Evolutionary conservation across 148 eudicot genomes (phyloP).

Genomic region (Rhododendron ferrugineum): DNA sequence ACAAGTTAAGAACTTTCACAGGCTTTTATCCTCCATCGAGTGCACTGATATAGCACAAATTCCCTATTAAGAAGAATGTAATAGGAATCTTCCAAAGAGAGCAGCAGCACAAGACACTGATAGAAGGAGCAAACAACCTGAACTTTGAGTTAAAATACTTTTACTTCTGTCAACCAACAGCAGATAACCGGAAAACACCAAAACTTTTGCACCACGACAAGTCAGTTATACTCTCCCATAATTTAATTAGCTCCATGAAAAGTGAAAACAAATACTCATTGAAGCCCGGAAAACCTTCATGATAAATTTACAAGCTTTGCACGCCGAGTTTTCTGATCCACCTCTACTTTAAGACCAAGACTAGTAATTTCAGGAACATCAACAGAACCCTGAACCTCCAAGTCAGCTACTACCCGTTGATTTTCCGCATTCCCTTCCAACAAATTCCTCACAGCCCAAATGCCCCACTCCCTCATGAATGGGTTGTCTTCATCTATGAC

Average conservation of each 20-base stretch:
- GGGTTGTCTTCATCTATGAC: conserved; percentile 85
- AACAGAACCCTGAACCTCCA: conserved; percentile 80
- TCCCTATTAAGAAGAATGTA: background rate
- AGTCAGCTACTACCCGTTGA: conserved; percentile 44
- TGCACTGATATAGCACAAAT: background rate
- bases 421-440: conserved; percentile 71
- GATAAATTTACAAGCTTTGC: conserved; percentile 68
- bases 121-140: background rate
- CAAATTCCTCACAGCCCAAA: conserved; percentile 62
- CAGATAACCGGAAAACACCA: background rate
- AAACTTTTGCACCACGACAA: background rate
- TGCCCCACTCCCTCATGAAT: conserved; percentile 91
- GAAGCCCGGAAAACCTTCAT: conserved; percentile 16
- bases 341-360: conserved; percentile 72
- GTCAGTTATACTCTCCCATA: too few species aligned
- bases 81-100: background rate
- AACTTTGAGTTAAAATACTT: background rate
- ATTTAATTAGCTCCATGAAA: background rate
- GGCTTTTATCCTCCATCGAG: background rate
- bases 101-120: background rate
- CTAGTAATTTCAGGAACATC: conserved; percentile 63
- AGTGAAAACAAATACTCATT: background rate
- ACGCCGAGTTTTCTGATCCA: conserved; percentile 58
- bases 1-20: background rate
- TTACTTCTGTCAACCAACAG: background rate